Evolutionary conservation across 306 rosid species (phyloP), one percentile per base, ranked within the genome.

Genomic region (Trichosanthes truncata): DNA sequence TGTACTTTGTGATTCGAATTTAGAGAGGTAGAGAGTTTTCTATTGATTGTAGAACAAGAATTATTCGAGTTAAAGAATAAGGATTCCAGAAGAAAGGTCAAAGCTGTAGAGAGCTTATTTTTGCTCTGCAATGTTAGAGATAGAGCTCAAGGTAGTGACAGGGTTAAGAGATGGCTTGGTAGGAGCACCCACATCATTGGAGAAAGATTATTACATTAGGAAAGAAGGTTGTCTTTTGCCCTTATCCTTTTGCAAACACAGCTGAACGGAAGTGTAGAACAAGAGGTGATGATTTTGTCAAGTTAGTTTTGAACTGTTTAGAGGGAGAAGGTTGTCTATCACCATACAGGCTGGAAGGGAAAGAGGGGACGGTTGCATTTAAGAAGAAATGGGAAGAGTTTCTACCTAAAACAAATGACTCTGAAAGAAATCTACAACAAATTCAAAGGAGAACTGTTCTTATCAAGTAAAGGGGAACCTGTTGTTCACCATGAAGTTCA

Each of bases 1-100:
- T 13, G 21, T 4, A 89, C 94, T 1, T 43, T 41, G 45, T 84
- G 83, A 60, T 90, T 90, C 11, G 88, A 85, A 4, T 90, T 90
- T 29, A 62, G 68, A 25, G 67, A 61, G 40, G 40, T 18, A 5
- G 59, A 53, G 59, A 53, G 10, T 23, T n/a, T 21, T 57, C 14
- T 57, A 57, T 15, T 57, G 15, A 23, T 57, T 57, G 63, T 57
- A 8, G 41, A 62, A 1, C 9, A 29, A 61, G 40, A 62, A 15
- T 62, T 31, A 62, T 4, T 13, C 7, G 1, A 61, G 68, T 61
- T 62, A 6, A 59, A 59, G 65, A 2, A 26, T 11, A 1, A 25
- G 65, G 65, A 11, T 25, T 59, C 15, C 65, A 59, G 35, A n/a
- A n/a, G n/a, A n/a, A n/a, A n/a, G 65, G 6, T 59, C 33, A 10